Base-by-base conservation (phyloP, 2,329 filamentous ascomycete species). In the Orbilia blumenaviensis region DNA sequence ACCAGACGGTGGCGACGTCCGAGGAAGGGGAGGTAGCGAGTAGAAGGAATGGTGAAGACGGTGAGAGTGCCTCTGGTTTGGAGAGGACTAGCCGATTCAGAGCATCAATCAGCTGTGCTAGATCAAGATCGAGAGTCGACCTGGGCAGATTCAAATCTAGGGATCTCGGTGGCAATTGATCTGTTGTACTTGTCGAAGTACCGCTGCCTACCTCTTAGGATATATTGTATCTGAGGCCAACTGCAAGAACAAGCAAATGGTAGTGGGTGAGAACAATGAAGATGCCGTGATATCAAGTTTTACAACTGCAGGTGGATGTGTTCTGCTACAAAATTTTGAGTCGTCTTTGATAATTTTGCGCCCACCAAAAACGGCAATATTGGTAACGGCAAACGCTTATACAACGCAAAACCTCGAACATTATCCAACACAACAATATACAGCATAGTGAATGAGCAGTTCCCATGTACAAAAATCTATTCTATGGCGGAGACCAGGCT, bases 1-100 rank as follows among this genome's bases (percentile, higher is more conserved):
- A 68, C 23, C 71, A 75, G 71, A 75, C 71, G 64, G 71, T 64
- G 71, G 63, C 71, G 71, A 34, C 71, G 71, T 75, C 71, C 71
- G 46, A 75, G 46, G 48, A 68, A 48, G 10, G 71, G 41, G 32
- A 60, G 38, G 48, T 61, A 50, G 25, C 71, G 64, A 60, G 54
- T 42, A 34, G 71, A 52, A 63, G 38, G 56, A 75, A 75, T 75
- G 32, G 63, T 75, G 71, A 60, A 48, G 71, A 21, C 32, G 36
- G 58, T 63, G 58, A n/a, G 21, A 1, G 42, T 16, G 54, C 12
- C 32, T 38, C 32, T 18, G 34, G 14, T 21, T 38, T 16, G 41
- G 16, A 18, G 29, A 21, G 21, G 14, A 18, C 23, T 56, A 56
- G 52, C 9, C 18, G 25, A 38, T 54, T 16, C 27, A 29, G 50